Evolutionary conservation across 2,329 filamentous ascomycete species (phyloP).

Genomic region (Aphanoascus verrucosus): DNA sequence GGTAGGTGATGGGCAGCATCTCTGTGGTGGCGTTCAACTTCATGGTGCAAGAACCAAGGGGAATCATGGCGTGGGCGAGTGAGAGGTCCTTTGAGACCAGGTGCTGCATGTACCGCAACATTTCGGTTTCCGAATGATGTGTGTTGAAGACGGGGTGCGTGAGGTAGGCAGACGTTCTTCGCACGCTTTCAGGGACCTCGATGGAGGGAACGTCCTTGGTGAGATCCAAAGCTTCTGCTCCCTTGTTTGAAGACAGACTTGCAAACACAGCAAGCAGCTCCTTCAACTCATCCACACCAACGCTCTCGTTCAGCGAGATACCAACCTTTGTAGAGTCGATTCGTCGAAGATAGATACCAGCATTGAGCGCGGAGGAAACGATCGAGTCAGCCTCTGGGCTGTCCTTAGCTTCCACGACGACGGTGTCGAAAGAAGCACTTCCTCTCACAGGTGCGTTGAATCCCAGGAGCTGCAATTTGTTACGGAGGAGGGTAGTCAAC

Average conservation of each 20-base stretch:
- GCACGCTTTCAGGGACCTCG: conserved; percentile 45
- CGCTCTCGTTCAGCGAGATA: conserved; percentile 70
- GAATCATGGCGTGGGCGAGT: conserved; percentile 93
- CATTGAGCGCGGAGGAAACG: conserved; percentile 41
- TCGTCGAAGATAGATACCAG: conserved; percentile 52
- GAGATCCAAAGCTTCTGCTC: conserved; percentile 22
- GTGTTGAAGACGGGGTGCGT: conserved; percentile 91
- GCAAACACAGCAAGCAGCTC: conserved; percentile 49
- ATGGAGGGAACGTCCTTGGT: conserved; percentile 30
- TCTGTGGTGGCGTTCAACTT: conserved; percentile 91
- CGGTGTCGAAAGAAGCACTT: conserved; percentile 66
- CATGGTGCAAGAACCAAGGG: conserved; percentile 94
- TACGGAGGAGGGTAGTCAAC: conserved; percentile 58
- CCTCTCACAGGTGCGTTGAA: conserved; percentile 52
- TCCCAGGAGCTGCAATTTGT: conserved; percentile 52
- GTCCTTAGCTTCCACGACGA: conserved; percentile 52
- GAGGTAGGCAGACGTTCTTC: conserved; percentile 63
- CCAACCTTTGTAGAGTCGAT: conserved; percentile 52
- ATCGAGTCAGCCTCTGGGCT: conserved; percentile 44
- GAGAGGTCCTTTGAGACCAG: conserved; percentile 91
- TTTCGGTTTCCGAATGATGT: conserved; percentile 88
- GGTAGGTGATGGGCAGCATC: conserved; percentile 76
- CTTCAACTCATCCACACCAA: conserved; percentile 45
- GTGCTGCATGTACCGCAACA: conserved; percentile 86
- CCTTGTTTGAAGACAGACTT: conserved; percentile 31